phyloP scores from a whole-genome alignment of 2,329 filamentous ascomycete genomes.

The Camillea tinctor region DNA sequence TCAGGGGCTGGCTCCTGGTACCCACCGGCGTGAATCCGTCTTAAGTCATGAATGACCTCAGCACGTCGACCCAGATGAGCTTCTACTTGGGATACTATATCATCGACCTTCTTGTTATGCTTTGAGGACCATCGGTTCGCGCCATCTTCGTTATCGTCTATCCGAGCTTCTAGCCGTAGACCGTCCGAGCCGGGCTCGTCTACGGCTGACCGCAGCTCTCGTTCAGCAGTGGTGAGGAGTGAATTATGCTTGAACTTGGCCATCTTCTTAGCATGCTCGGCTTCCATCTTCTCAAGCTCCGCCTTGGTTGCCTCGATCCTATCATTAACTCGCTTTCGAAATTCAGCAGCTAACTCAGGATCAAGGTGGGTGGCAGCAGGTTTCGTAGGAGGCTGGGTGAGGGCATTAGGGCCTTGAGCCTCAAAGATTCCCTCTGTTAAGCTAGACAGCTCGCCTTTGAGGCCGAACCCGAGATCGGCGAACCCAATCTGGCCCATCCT shows the following conservation, averaged over 20 bases:
- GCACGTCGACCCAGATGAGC: slow-evolving; percentile 66
- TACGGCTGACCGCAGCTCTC: slow-evolving; percentile 66
- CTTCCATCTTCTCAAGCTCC: slow-evolving; percentile 83
- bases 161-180: slow-evolving; percentile 62
- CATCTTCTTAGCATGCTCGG: slow-evolving; percentile 73
- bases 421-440: slow-evolving; percentile 87
- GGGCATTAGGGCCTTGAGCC: slow-evolving; percentile 51
- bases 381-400: slow-evolving; percentile 49
- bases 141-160: slow-evolving; percentile 51
- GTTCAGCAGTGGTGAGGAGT: slow-evolving; percentile 70
- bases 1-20: slow-evolving; percentile 61
- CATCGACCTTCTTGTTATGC: slow-evolving; percentile 60
- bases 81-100: slow-evolving; percentile 75
- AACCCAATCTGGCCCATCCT: slow-evolving; percentile 81
- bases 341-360: slow-evolving; percentile 75
- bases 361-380: slow-evolving; percentile 68
- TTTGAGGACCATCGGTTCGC: slow-evolving; percentile 38
- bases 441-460: slow-evolving; percentile 76
- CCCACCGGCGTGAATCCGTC: slow-evolving; percentile 76
- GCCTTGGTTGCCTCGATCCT: slow-evolving; percentile 71
- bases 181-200: slow-evolving; percentile 59
- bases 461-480: slow-evolving; percentile 80
- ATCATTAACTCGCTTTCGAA: slow-evolving; percentile 73
- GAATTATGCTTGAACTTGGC: slow-evolving; percentile 71
- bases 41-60: slow-evolving; percentile 61